Base-by-base conservation (phyloP, 2,329 filamentous ascomycete genomes). In the Curvularia lunata region DNA sequence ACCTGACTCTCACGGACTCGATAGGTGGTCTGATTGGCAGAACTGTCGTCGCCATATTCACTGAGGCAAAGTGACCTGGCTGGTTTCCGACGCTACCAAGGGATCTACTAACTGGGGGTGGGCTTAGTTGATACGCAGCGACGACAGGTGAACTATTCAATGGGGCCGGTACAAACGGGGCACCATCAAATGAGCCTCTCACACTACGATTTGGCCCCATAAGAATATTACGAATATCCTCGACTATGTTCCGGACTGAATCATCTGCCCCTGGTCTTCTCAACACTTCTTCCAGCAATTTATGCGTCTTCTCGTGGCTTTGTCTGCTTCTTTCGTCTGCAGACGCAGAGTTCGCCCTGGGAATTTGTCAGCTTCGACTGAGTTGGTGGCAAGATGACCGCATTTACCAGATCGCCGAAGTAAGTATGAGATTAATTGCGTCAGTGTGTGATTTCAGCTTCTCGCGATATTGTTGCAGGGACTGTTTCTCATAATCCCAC, bases 401-500 rank as follows among this genome's bases (percentile, higher is more conserved):
- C 9, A 23, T 13, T 21, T n/a, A 52, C 49, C 28, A 45, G 30
- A 52, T 10, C 3, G 18, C 5, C 5, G 49, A 52, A 19, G 49
- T 45, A 6, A 45, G 13, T 9, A 52, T 37, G 7, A 52, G 41
- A 5, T 52, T 52, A 23, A 52, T 46, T 5, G 50, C 50, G n/a
- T 52, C 50, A 1, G 40, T 52, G 13, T 46, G 28, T 7, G 50
- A 52, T 13, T 46, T 46, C 0, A 45, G 2, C 7, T 52, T 52
- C 21, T 46, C 50, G 0, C 50, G 50, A 9, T 52, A 52, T 8
- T 52, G 50, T 4, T 52, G 40, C 2, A 52, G 9, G 10, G 30
- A 46, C 9, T n/a, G 40, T 16, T 52, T 52, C 12, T 52, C 50
- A 19, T 19, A 18, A 16, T 52, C 41, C 50, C 50, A 52, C 5